These are phyloP conservation scores for Pseudogymnoascus sp. DNA, from an alignment of 2,329 filamentous ascomycete species.

Conservation along the genomic window DNA sequence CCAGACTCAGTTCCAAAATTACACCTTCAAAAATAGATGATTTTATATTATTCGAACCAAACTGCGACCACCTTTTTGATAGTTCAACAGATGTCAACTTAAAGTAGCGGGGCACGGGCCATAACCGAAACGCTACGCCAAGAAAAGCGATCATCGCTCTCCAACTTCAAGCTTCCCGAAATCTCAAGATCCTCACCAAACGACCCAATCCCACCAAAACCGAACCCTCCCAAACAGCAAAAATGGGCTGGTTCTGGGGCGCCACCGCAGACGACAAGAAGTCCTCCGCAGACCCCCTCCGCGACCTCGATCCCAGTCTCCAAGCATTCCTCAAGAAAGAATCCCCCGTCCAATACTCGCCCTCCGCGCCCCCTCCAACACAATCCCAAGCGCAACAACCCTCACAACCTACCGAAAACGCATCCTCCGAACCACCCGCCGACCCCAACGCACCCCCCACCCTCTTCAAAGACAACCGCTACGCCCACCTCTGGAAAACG, in stretches of 20 bases:
- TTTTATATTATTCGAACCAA: neutral
- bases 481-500: conserved; percentile 85
- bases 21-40: neutral
- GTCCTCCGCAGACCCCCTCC: conserved; percentile 41
- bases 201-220: neutral
- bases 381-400: conserved; percentile 11
- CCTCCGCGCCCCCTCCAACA: conserved; percentile 16
- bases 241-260: conserved; percentile 30
- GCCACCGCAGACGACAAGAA: conserved; percentile 16
- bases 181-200: neutral
- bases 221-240: neutral
- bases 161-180: neutral
- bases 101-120: neutral
- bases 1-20: neutral
- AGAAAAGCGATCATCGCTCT: neutral
- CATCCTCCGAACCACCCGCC: conserved; percentile 10
- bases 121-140: neutral
- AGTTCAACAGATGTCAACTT: neutral
- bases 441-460: conserved; percentile 34
- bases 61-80: neutral
- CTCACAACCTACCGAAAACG: conserved; percentile 6
- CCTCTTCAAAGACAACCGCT: conserved; percentile 60
- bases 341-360: conserved; percentile 43
- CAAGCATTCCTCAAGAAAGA: conserved; percentile 59
- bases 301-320: conserved; percentile 54